Evolutionary conservation across 1,139 yeast genomes (phyloP).

Genomic region (Torulaspora globosa): DNA sequence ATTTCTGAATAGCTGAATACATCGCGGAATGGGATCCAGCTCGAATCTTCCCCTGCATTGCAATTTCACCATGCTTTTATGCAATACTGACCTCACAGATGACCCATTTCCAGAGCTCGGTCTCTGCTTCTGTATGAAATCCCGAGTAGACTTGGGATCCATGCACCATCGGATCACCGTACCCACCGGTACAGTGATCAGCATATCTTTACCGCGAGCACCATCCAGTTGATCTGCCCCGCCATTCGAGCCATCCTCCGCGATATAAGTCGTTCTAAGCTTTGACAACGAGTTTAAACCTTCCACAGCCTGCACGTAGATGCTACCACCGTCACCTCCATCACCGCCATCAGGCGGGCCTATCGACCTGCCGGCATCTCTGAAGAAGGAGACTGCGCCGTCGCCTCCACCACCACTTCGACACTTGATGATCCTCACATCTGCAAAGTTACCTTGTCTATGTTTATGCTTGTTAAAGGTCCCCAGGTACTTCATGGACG

Average conservation of each 20-base stretch:
- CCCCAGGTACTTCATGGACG: slow-evolving; percentile 35
- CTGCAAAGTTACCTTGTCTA: slow-evolving; percentile 45
- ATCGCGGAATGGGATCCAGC: slow-evolving; percentile 36
- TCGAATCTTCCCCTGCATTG: slow-evolving; percentile 27
- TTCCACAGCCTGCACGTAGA: slow-evolving; percentile 74
- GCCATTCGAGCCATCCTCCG: slow-evolving; percentile 70
- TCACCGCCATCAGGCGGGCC: slow-evolving; percentile 99
- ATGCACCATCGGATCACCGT: slow-evolving; percentile 86
- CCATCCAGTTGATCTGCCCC: slow-evolving; percentile 79
- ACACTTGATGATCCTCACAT: slow-evolving; percentile 64
- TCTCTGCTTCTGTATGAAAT: slow-evolving; percentile 17
- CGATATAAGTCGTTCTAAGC: slow-evolving; percentile 61
- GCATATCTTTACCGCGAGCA: slow-evolving; percentile 67
- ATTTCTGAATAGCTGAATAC: slow-evolving; percentile 59
- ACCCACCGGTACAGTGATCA: slow-evolving; percentile 87
- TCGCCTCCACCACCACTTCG: slow-evolving; percentile 83
- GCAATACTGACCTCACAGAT: slow-evolving; percentile 23
- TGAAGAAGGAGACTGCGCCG: slow-evolving; percentile 78
- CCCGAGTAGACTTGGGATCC: slow-evolving; percentile 52
- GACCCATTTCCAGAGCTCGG: slow-evolving; percentile 5
- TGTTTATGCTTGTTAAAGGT: slow-evolving; percentile 40
- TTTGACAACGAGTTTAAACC: slow-evolving; percentile 69
- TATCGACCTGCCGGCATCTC: slow-evolving; percentile 76
- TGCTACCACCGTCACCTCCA: slow-evolving; percentile 90
- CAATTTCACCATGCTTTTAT: slow-evolving; percentile 18